A percentile compares a stretch with the other conserved stretches of the same genome.
phyloP scores from a whole-genome alignment of 1,284 basidiomycete species.

The Laetiporus sulphureus region DNA sequence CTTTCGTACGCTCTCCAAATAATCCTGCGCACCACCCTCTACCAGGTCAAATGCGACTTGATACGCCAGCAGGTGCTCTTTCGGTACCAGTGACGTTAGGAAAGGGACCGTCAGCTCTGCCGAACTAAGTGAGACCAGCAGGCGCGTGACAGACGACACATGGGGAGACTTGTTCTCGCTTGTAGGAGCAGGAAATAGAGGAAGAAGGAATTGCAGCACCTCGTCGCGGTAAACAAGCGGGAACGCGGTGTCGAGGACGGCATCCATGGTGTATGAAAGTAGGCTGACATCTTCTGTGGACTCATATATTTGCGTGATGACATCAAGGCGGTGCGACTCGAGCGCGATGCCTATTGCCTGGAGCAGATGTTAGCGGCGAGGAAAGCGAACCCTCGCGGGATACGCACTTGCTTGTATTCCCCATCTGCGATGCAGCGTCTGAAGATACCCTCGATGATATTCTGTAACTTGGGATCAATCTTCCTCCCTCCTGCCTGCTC shows the following conservation, averaged over 20 bases:
- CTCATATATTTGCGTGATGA: conserved; percentile 73
- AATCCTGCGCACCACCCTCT: conserved; percentile 90
- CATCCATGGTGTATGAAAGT: conserved; percentile 87
- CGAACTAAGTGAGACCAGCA: conserved; percentile 83
- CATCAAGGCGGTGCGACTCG: conserved; percentile 81
- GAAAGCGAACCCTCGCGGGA: conserved; percentile 3
- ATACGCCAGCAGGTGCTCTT: conserved; percentile 75
- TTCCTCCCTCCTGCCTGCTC: conserved; percentile 42
- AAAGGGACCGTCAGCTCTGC: conserved; percentile 68
- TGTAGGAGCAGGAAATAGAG: conserved; percentile 70
- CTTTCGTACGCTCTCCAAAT: conserved; percentile 67
- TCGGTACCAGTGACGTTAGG: conserved; percentile 63
- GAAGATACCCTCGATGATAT: conserved; percentile 86
- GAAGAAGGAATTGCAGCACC: conserved; percentile 80
- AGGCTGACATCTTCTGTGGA: conserved; percentile 69
- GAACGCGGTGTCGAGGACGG: conserved; percentile 79
- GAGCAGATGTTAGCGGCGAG: conserved; percentile 2
- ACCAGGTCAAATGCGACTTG: conserved; percentile 93
- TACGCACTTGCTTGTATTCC: conserved; percentile 79
- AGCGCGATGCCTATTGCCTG: conserved; percentile 93
- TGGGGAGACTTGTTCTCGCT: conserved; percentile 66
- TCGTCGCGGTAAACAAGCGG: conserved; percentile 78
- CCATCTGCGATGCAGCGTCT: conserved; percentile 77
- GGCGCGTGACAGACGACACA: conserved; percentile 73
- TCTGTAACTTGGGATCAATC: conserved; percentile 72